Evolutionary conservation across 768 basidiomycete genomes (phyloP), one percentile per base, ranked within the genome.

Genomic region (Austroboletus eburneus): DNA sequence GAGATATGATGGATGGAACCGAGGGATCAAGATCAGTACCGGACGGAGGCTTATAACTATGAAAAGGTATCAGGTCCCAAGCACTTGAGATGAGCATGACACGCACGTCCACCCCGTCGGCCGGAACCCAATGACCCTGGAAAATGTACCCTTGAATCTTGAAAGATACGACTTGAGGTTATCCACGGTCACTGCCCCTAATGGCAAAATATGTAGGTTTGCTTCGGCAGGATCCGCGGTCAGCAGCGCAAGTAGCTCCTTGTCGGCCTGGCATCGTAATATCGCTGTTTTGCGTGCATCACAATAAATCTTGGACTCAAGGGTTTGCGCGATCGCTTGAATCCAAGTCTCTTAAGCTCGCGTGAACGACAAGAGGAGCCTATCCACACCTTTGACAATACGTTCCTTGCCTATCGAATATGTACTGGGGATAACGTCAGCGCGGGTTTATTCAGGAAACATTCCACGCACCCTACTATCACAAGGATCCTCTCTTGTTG

Each of bases 331-430:
- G 21, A 98, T 82, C 1, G 89, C 95, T 92, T 54, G 12, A 32
- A 43, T 23, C 12, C 21, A n/a, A 40, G 13, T n/a, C 40, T 22
- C 48, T 17, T n/a, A n/a, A n/a, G n/a, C n/a, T n/a, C n/a, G n/a
- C n/a, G n/a, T n/a, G 14, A n/a, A 47, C 3, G 14, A 33, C 9
- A 39, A 13, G 17, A 46, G 18, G 2, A 34, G 6, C 24, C 14
- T 33, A 32, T 42, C 56, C 25, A n/a, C 46, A 90, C 91, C 92
- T 78, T 97, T 96, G 33, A 96, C 93, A 33, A 98, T 87, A 20
- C 96, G 83, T 65, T 99, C 96, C 65, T 99, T 99, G 33, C 96
- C 96, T 40, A 98, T 91, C 0, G 91, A 91, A 67, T 99, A 99
- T 1, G 96, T 97, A 9, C 92, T 91, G 49, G 33, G 45, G 37